Percentiles rank a stretch among this genome's conserved stretches.
Conservation (phyloP, 83 land plant genomes). For the Picea abies region DNA sequence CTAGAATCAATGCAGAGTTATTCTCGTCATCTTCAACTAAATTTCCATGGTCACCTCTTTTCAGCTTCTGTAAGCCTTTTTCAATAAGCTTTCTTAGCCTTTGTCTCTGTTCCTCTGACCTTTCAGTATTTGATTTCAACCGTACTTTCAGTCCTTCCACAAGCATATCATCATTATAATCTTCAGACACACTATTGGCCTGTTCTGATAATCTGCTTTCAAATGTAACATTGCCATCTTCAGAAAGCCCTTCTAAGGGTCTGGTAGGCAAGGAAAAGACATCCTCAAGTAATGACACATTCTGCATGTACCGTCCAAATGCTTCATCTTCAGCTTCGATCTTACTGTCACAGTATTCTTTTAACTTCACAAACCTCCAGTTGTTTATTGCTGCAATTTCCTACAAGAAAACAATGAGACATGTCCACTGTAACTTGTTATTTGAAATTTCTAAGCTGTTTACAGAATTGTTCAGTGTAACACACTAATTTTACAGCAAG, state of each 20-base stretch:
- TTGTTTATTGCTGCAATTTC: constrained; percentile 24
- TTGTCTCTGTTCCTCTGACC: constrained; percentile 23
- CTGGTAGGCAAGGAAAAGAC: constrained; percentile 13
- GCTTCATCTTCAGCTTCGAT: constrained; percentile 30
- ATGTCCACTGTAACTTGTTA: neutral
- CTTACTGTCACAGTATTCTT: constrained; percentile 21
- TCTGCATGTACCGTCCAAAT: constrained; percentile 35
- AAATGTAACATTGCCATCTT: constrained; percentile 21
- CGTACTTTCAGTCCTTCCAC: constrained; percentile 29
- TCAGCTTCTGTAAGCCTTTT: constrained; percentile 23
- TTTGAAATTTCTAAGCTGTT: neutral
- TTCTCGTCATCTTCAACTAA: constrained; percentile 14
- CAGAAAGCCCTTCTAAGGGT: constrained; percentile 23
- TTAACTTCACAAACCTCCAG: constrained; percentile 33
- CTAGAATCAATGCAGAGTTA: constrained; percentile 14
- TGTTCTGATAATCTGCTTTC: constrained; percentile 12
- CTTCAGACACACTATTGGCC: constrained; percentile 13
- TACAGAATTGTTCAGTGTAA: neutral
- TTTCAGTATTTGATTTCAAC: constrained; percentile 21
- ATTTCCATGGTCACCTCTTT: constrained; percentile 22
- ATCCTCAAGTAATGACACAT: constrained; percentile 34
- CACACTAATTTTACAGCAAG: neutral
- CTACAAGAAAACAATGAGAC: constrained; percentile 14
- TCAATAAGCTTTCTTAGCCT: constrained; percentile 18
- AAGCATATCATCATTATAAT: constrained; percentile 20